Evolutionary conservation across 1,284 basidiomycete species (phyloP), one percentile per base, ranked within the genome.

Genomic region (Chalciporus sp.): DNA sequence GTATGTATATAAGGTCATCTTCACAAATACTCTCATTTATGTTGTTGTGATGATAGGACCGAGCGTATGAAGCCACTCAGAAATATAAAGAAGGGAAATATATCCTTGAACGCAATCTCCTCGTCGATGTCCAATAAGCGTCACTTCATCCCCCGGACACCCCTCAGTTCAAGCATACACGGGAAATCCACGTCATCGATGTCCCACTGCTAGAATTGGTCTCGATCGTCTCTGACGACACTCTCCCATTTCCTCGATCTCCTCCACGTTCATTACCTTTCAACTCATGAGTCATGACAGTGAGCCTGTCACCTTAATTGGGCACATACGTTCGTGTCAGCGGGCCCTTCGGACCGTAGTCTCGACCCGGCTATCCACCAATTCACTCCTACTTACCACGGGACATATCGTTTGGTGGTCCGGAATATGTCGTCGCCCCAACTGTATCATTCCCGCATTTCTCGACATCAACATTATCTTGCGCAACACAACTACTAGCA

Each of bases 31-130:
- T 44, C 58, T 55, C 41, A 9, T 9, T 29, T 29, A 42, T 42
- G 10, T 17, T 29, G 49, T 17, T 37, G 10, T 35, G 6, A 39
- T 44, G 16, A 29, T 66, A 97, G 95, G 95, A 97, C 72, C 84
- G 84, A 53, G 96, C 96, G 7, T 98, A 88, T 69, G 94, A 97
- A 67, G 68, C 79, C 8, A 81, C 84, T 12, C 95, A 99, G 79
- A 94, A 92, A 73, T 99, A 99, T 82, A 99, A 99, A 72, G 96
- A 99, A 77, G 94, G 94, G 71, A 95, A 95, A 77, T 98, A 85
- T 72, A 98, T 99, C 70, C 88, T 99, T 55, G 96, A 99, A 74
- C 88, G 92, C 67, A 92, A 92, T 67, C 80, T 95, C 65, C 86
- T 95, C 64, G 78, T 85, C 61, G 89, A 91, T 65, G 88, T 91